Percentiles rank a stretch among this genome's conserved stretches.
Conservation (phyloP, 331 rosid species). For the Phaseolus coccineus region DNA sequence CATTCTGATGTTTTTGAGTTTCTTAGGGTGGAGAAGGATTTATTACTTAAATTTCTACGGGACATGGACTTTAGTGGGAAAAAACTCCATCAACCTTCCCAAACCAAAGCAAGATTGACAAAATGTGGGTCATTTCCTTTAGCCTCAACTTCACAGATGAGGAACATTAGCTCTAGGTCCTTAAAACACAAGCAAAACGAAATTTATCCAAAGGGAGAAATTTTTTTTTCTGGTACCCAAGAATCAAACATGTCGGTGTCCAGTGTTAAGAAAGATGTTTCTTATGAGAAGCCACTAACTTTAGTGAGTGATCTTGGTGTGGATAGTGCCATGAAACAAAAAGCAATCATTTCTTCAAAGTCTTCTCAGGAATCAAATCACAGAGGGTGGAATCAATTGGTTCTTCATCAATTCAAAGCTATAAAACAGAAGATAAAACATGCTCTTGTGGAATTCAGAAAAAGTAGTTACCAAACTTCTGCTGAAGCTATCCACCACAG, state of each 20-base stretch:
- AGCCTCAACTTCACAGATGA: conserved; percentile 48
- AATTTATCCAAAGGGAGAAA: conserved; percentile 58
- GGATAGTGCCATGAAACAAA: conserved; percentile 38
- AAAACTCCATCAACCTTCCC: conserved; percentile 51
- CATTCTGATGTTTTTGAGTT: conserved; percentile 63
- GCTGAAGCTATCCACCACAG: conserved; percentile 31
- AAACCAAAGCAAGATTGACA: conserved; percentile 54
- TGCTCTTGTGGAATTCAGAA: conserved; percentile 70
- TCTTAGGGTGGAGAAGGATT: conserved; percentile 63
- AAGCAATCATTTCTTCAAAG: conserved; percentile 40
- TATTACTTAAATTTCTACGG: conserved; percentile 64
- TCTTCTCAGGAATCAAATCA: conserved; percentile 52
- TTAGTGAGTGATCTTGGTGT: conserved; percentile 23
- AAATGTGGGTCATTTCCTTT: conserved; percentile 85
- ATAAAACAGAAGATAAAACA: conserved; percentile 79
- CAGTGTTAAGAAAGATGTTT: conserved; percentile 44
- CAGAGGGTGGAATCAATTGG: conserved; percentile 89
- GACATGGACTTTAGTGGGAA: conserved; percentile 49
- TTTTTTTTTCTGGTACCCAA: conserved; percentile 38
- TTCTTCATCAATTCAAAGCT: conserved; percentile 72
- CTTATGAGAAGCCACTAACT: conserved; percentile 38
- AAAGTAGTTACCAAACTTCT: conserved; percentile 50
- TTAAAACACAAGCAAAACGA: conserved; percentile 79
- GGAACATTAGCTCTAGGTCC: conserved; percentile 54
- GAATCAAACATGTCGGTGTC: conserved; percentile 39